These are phyloP conservation scores for Trichophyton benhamiae DNA, from an alignment of 2,329 filamentous ascomycete genomes.

Conservation along the genomic window DNA sequence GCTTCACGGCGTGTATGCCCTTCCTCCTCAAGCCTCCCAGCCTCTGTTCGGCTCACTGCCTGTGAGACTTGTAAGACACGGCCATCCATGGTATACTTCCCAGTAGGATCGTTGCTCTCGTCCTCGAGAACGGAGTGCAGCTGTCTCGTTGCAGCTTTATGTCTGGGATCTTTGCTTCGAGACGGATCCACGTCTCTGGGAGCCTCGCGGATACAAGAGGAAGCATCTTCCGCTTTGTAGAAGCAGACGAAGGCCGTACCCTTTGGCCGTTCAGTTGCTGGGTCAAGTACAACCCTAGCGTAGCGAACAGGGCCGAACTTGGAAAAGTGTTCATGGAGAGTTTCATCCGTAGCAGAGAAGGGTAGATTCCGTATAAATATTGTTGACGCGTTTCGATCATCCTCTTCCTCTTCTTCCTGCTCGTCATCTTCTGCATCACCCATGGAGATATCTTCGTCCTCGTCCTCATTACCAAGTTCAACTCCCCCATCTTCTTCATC, in stretches of 20 bases:
- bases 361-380: slow-evolving; percentile 91
- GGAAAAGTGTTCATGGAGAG: slow-evolving; percentile 73
- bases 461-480: slow-evolving; percentile 33
- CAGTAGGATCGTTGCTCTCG: slow-evolving; percentile 65
- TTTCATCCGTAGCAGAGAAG: slow-evolving; percentile 72
- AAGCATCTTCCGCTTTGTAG: slow-evolving; percentile 61
- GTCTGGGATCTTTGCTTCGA: slow-evolving; percentile 28
- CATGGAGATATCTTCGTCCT: slow-evolving; percentile 24
- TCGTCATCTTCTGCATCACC: slow-evolving; percentile 38
- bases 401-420: slow-evolving; percentile 32
- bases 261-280: slow-evolving; percentile 68
- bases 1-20: slow-evolving; percentile 51
- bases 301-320: slow-evolving; percentile 82
- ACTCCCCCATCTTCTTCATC: slow-evolving; percentile 28
- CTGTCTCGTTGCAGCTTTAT: slow-evolving; percentile 34
- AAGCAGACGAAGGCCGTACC: slow-evolving; percentile 96
- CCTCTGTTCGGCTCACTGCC: slow-evolving; percentile 74
- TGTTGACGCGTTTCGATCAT: slow-evolving; percentile 54
- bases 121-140: slow-evolving; percentile 81
- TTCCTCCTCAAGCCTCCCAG: slow-evolving; percentile 59
- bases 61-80: slow-evolving; percentile 73
- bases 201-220: slow-evolving; percentile 60
- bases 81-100: slow-evolving; percentile 80
- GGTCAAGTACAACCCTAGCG: slow-evolving; percentile 81
- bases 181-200: slow-evolving; percentile 43